Evolutionary conservation across 192 early-diverging fungal species (phyloP).

Genomic region (Backusella australiensis): DNA sequence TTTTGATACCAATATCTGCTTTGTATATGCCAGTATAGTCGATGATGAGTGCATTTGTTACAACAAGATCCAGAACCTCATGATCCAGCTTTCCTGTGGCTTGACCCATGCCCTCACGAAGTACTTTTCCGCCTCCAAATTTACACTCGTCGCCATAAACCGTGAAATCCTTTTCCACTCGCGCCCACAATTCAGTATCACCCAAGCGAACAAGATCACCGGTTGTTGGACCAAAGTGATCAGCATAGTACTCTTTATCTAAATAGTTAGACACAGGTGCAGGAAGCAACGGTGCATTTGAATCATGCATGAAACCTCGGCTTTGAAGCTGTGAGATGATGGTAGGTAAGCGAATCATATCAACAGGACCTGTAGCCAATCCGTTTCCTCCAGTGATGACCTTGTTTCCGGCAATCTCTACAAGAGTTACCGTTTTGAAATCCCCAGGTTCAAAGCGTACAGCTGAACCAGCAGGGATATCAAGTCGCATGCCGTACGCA

Average conservation of each 20-base stretch:
- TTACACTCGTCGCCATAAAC: constrained; percentile 94
- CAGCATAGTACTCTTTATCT: constrained; percentile 78
- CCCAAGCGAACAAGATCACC: constrained; percentile 90
- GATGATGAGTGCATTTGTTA: constrained; percentile 91
- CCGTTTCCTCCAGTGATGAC: constrained; percentile 85
- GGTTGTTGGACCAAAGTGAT: constrained; percentile 90
- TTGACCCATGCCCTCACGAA: constrained; percentile 98
- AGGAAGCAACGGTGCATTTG: constrained; percentile 48
- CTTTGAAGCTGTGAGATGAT: constrained; percentile 48
- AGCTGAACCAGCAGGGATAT: constrained; percentile 93
- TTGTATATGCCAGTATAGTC: constrained; percentile 97
- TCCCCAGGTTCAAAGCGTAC: constrained; percentile 97
- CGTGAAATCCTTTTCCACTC: constrained; percentile 89
- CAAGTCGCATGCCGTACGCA: constrained; percentile 84
- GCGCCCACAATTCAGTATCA: constrained; percentile 80
- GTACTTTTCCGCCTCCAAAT: constrained; percentile 94
- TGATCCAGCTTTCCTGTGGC: constrained; percentile 55
- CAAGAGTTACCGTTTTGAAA: constrained; percentile 76
- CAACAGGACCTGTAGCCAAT: constrained; percentile 73
- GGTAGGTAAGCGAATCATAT: constrained; percentile 41
- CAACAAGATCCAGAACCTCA: constrained; percentile 88
- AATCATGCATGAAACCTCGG: constrained; percentile 65
- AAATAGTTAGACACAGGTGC: constrained; percentile 55
- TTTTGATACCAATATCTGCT: constrained; percentile 94
- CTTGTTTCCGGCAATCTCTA: constrained; percentile 79